Evolutionary conservation across 306 rosid genomes (phyloP), one percentile per base, ranked within the genome.

Genomic region (Cicer arietinum): DNA sequence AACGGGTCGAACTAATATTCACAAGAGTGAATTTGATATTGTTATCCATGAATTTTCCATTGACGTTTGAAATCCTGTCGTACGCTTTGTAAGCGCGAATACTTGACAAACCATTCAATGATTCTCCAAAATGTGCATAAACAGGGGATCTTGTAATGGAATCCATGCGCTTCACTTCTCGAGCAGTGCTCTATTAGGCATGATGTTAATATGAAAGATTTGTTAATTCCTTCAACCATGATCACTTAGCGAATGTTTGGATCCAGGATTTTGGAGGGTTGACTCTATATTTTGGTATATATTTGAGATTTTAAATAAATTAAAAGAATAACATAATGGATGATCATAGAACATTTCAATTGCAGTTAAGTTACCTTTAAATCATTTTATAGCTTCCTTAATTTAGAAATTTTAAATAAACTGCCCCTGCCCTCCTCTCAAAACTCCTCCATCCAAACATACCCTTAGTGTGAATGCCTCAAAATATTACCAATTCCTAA

Each of bases 111-210:
- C 98, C 98, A 77, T 91, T 91, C 86, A 93, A 58, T 42, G 96
- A 83, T 89, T 93, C 98, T 54, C 97, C 98, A 75, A 93, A 93
- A 54, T 91, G 98, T 18, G 96, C 97, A 73, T 93, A 93, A 80
- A 91, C 84, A 37, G 97, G 98, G 56, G 97, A 93, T 79, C 97
- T 88, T 52, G 90, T 86, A 54, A 91, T 88, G 41, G 97, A 89
- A 80, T 88, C 92, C 94, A 93, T 64, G 68, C 94, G 97, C 77
- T 89, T 91, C 70, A 91, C 94, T 81, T 93, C 98, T 67, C 98
- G 86, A 67, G 94, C 70, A 0, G 91, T 91, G 88, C 92, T 89
- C 97, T 93, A 85, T 22, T 65, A 47, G 14, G 67, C 35, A 71
- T 8, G 39, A 67, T 18, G 16, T 45, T 61, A 10, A 65, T 6